Evolutionary conservation across 73 alveolate genomes (phyloP).

Genomic region (Stentor roeselii): DNA sequence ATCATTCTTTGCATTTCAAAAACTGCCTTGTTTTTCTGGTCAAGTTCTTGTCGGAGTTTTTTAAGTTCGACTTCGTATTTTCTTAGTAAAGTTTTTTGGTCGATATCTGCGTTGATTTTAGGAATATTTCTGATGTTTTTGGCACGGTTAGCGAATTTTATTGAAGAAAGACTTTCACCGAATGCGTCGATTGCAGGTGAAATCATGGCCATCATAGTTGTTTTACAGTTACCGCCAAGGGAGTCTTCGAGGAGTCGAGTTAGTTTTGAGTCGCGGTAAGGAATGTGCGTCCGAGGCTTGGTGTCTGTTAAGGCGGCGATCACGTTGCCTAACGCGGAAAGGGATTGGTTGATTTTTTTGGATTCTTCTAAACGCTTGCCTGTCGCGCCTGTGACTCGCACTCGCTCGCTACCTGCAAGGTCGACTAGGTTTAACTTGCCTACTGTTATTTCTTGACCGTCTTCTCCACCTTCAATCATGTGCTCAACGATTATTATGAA

Average conservation of each 20-base stretch:
- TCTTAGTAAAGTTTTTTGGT: slow-evolving; percentile 84
- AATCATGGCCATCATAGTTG: slow-evolving; percentile 97
- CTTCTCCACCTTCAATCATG: neutral
- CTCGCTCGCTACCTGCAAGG: slow-evolving; percentile 98
- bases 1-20: slow-evolving; percentile 67
- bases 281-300: slow-evolving; percentile 86
- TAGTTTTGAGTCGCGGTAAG: slow-evolving; percentile 98
- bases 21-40: slow-evolving; percentile 68
- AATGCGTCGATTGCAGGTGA: slow-evolving; percentile 93
- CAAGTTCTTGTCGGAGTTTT: slow-evolving; percentile 79
- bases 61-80: slow-evolving; percentile 95
- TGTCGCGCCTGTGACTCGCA: slow-evolving; percentile 97
- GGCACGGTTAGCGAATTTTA: slow-evolving; percentile 99
- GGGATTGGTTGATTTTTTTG: slow-evolving; percentile 97
- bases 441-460: slow-evolving; percentile 78
- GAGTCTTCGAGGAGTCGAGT: slow-evolving; percentile 96
- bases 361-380: slow-evolving; percentile 98
- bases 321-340: slow-evolving; percentile 99
- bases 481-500: slow-evolving; percentile 93
- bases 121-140: slow-evolving; percentile 97
- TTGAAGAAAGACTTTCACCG: slow-evolving; percentile 94
- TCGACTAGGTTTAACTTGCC: slow-evolving; percentile 97
- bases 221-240: slow-evolving; percentile 97
- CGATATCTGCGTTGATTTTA: slow-evolving; percentile 90
- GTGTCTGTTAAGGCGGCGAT: slow-evolving; percentile 98